Percentiles rank a stretch among this genome's conserved stretches.
Conservation (phyloP, 805 yeast genomes). For the Candida golubevii region DNA sequence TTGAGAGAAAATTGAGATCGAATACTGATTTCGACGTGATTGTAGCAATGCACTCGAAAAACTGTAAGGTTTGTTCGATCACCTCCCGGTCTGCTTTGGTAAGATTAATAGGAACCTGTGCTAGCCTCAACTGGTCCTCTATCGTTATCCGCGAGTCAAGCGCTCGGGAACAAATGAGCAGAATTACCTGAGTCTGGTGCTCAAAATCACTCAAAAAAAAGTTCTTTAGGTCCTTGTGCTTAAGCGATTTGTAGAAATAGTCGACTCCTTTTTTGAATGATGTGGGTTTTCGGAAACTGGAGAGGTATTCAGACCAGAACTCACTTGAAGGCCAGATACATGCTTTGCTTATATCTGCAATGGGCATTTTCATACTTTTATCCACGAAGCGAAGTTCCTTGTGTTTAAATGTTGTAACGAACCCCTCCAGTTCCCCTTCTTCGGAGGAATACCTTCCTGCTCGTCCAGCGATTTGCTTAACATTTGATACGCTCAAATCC, state of each 20-base stretch:
- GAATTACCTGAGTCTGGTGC: conserved; percentile 38
- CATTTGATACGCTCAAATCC: conserved; percentile 55
- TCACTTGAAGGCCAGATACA: conserved; percentile 76
- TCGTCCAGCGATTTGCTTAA: conserved; percentile 93
- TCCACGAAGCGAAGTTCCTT: conserved; percentile 44
- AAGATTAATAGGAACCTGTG: conserved; percentile 57
- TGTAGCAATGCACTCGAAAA: conserved; percentile 49
- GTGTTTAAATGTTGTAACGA: conserved; percentile 50
- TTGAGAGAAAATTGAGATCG: conserved; percentile 41
- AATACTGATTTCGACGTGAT: conserved; percentile 53
- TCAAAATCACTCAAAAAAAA: conserved; percentile 38
- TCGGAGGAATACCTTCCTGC: conserved; percentile 72
- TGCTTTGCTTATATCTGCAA: conserved; percentile 54
- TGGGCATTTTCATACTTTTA: conserved; percentile 46
- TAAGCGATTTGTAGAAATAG: conserved; percentile 43
- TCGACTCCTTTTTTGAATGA: conserved; percentile 44
- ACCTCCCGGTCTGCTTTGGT: conserved; percentile 30
- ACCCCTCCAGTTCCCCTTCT: conserved; percentile 37
- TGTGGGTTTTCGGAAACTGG: conserved; percentile 52
- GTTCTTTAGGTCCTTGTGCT: conserved; percentile 15
- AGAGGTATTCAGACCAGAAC: conserved; percentile 62
- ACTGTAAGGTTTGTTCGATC: conserved; percentile 40
- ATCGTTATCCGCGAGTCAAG: conserved; percentile 34
- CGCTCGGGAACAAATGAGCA: conserved; percentile 37
- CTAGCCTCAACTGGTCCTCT: conserved; percentile 52